Evolutionary conservation across 2,329 filamentous ascomycete genomes (phyloP).

Genomic region (Talaromyces piceae): DNA sequence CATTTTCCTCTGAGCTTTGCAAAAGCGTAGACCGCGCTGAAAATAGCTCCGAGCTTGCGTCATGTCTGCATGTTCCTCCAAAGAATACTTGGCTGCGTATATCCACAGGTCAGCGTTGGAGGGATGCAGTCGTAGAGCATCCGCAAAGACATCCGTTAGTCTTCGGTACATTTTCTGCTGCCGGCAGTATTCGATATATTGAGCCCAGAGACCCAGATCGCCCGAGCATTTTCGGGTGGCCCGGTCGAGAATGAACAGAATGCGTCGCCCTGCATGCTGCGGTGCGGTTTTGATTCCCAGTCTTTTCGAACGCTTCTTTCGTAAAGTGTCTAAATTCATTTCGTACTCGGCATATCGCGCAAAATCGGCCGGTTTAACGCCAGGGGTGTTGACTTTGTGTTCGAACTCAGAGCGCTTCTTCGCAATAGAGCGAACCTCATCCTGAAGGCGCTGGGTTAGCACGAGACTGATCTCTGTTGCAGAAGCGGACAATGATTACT

Average conservation of each 20-base stretch:
- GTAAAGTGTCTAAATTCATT: constrained; percentile 62
- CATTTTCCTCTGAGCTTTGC: constrained; percentile 62
- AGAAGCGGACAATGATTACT: constrained; percentile 36
- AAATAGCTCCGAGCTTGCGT: constrained; percentile 74
- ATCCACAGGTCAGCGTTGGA: constrained; percentile 79
- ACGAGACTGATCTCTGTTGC: not conserved
- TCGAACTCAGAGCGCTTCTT: constrained; percentile 90
- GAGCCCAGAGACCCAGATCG: constrained; percentile 74
- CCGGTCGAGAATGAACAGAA: constrained; percentile 84
- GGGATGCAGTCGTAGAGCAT: constrained; percentile 77
- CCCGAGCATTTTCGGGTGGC: constrained; percentile 78
- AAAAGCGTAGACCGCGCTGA: constrained; percentile 86
- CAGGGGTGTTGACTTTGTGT: constrained; percentile 77
- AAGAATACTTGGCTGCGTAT: constrained; percentile 66
- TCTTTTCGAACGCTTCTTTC: constrained; percentile 73
- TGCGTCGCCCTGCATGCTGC: constrained; percentile 68
- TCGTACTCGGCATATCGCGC: constrained; percentile 71
- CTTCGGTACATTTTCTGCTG: constrained; percentile 58
- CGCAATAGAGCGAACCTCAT: constrained; percentile 83
- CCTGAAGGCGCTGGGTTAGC: constrained; percentile 42
- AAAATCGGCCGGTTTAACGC: constrained; percentile 69
- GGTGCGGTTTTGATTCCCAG: constrained; percentile 67
- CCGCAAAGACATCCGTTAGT: constrained; percentile 52
- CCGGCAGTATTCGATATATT: constrained; percentile 76
- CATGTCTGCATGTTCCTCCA: constrained; percentile 80